These are phyloP conservation scores for Penicillium janthinellum DNA, from an alignment of 2,329 filamentous ascomycete species.

Conservation along the genomic window DNA sequence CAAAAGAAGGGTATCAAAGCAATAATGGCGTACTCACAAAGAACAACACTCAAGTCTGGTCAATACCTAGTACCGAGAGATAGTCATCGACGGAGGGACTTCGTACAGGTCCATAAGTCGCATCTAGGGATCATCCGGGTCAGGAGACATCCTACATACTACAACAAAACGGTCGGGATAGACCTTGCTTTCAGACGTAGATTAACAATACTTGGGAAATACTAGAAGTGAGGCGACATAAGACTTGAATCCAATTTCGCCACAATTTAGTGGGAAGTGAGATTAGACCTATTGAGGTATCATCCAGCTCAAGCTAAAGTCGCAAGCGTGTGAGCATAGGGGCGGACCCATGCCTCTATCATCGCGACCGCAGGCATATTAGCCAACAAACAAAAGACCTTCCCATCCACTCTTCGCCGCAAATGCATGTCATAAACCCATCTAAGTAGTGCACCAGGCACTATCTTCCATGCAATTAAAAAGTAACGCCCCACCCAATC, in stretches of 20 bases:
- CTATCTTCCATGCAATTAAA: constrained; percentile 20
- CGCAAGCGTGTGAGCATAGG: neutral
- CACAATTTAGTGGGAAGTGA: neutral
- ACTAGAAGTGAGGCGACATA: neutral
- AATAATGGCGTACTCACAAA: too few species aligned
- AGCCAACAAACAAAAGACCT: constrained; percentile 1
- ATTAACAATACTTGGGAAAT: neutral
- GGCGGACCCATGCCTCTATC: neutral
- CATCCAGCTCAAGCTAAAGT: neutral
- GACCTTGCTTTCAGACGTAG: too few species aligned
- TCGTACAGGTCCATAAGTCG: too few species aligned
- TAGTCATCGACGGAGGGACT: too few species aligned
- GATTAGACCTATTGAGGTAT: neutral
- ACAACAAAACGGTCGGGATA: neutral
- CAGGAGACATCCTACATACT: neutral
- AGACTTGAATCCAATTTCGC: neutral
- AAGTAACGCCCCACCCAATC: constrained; percentile 22
- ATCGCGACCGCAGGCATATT: constrained; percentile 7
- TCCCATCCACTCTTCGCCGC: constrained; percentile 10
- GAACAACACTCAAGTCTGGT: too few species aligned
- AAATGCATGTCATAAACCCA: constrained; percentile 21
- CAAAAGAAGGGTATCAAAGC: too few species aligned
- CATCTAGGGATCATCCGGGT: neutral
- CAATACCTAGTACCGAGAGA: too few species aligned
- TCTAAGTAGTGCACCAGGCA: constrained; percentile 26